Conservation (phyloP, 2,329 filamentous ascomycete species). For the Penicillium sp. region DNA sequence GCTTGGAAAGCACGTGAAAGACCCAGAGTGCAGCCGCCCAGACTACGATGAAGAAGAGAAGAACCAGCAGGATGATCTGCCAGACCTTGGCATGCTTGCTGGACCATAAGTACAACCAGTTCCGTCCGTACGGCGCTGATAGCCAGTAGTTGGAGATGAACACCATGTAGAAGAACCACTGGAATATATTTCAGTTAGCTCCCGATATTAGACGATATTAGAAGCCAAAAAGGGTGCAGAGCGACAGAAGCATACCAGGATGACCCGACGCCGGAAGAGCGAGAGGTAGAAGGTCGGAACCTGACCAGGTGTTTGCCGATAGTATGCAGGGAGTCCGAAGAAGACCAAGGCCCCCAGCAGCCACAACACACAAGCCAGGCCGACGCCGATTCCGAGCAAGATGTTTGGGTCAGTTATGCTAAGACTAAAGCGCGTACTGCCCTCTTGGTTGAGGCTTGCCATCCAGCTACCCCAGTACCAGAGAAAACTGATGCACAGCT, state of each 20-base stretch:
- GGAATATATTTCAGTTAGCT: too few species aligned
- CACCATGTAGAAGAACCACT: constrained; percentile 53
- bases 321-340: constrained; percentile 56
- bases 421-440: constrained; percentile 30
- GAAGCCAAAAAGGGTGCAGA: not conserved
- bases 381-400: constrained; percentile 48
- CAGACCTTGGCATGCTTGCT: constrained; percentile 49
- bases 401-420: constrained; percentile 35
- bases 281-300: constrained; percentile 59
- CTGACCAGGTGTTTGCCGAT: constrained; percentile 54
- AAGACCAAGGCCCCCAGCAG: constrained; percentile 47
- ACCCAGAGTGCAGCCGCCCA: constrained; percentile 44
- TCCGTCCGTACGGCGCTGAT: constrained; percentile 56
- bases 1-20: constrained; percentile 49
- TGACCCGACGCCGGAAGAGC: constrained; percentile 51
- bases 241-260: constrained; percentile 30
- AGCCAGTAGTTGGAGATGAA: constrained; percentile 61
- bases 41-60: constrained; percentile 45
- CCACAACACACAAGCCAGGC: constrained; percentile 51
- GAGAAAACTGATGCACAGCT: constrained; percentile 55
- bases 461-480: constrained; percentile 58
- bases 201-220: too few species aligned
- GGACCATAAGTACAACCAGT: constrained; percentile 55
- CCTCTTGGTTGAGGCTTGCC: constrained; percentile 35
- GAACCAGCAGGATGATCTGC: constrained; percentile 47